phyloP scores from a whole-genome alignment of 2,329 filamentous ascomycete genomes.

The Colletotrichum echinochloae region DNA sequence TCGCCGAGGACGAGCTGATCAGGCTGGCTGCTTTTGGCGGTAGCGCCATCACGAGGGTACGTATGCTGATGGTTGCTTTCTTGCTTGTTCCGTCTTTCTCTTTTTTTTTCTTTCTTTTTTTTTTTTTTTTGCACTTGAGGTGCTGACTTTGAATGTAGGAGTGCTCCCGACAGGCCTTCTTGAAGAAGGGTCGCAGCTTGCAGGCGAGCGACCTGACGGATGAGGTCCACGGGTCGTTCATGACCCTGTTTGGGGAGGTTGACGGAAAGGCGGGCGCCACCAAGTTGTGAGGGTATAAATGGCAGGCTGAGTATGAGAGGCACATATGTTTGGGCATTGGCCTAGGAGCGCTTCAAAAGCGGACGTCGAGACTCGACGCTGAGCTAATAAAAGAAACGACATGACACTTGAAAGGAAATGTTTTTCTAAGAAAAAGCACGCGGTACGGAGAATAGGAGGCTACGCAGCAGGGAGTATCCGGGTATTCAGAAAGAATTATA shows the following conservation, averaged over 20 bases:
- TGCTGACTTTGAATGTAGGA: slow-evolving; percentile 60
- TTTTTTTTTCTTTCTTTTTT: no score
- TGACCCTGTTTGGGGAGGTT: slow-evolving; percentile 81
- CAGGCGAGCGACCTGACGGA: slow-evolving; percentile 95
- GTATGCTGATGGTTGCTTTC: slow-evolving; percentile 44
- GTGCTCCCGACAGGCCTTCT: slow-evolving; percentile 88
- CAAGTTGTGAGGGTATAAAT: slow-evolving; percentile 48
- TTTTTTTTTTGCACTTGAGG: background rate
- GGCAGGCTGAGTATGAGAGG: background rate
- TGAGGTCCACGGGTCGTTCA: slow-evolving; percentile 85
- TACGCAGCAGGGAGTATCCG: no score
- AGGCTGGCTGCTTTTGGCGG: slow-evolving; percentile 88
- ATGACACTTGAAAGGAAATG: no score
- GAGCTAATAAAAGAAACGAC: background rate
- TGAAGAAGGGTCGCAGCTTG: slow-evolving; percentile 85
- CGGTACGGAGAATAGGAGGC: no score
- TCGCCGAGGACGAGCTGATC: slow-evolving; percentile 72
- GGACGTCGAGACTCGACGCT: background rate
- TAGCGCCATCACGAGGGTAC: slow-evolving; percentile 84
- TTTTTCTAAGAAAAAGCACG: no score
- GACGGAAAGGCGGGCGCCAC: slow-evolving; percentile 55
- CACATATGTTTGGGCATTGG: background rate
- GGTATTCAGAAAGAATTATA: no score
- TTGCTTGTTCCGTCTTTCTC: background rate
- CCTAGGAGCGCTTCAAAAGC: background rate